Percentiles rank a stretch among this genome's conserved stretches.
Conservation (phyloP, 495 filamentous ascomycete species). For the Penicillium samsonianum region DNA sequence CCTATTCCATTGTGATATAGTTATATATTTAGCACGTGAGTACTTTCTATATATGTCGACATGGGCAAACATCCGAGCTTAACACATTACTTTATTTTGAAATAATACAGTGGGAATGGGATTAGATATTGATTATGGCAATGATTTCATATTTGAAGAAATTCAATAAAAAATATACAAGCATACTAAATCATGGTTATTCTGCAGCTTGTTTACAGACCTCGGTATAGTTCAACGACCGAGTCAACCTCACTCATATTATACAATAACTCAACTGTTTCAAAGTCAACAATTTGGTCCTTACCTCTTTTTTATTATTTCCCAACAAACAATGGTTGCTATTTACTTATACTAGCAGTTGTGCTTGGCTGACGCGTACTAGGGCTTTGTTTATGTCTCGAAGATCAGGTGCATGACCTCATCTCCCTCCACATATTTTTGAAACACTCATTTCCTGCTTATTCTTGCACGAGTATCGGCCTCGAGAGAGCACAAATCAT, state of each 20-base stretch:
- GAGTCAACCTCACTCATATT: neutral
- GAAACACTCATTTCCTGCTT: constrained; percentile 12
- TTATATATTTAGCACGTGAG: neutral
- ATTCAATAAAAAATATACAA: neutral
- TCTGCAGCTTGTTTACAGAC: neutral
- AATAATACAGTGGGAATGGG: neutral
- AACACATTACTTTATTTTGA: neutral
- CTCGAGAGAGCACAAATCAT: neutral
- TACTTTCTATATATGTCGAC: neutral
- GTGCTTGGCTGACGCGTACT: neutral
- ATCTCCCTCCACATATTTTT: neutral
- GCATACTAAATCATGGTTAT: neutral
- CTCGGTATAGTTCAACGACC: neutral
- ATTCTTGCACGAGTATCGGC: neutral
- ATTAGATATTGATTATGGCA: neutral
- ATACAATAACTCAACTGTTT: neutral
- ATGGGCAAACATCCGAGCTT: neutral
- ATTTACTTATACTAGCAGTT: neutral
- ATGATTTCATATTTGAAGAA: neutral
- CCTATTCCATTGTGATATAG: neutral
- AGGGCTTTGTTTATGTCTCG: constrained; percentile 1
- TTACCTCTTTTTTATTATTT: neutral
- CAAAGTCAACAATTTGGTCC: neutral
- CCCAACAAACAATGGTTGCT: neutral
- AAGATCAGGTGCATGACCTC: constrained; percentile 1